A percentile compares a stretch with the other conserved stretches of the same genome.
phyloP scores from a whole-genome alignment of 768 basidiomycete genomes.

The Cyathus striatus region DNA sequence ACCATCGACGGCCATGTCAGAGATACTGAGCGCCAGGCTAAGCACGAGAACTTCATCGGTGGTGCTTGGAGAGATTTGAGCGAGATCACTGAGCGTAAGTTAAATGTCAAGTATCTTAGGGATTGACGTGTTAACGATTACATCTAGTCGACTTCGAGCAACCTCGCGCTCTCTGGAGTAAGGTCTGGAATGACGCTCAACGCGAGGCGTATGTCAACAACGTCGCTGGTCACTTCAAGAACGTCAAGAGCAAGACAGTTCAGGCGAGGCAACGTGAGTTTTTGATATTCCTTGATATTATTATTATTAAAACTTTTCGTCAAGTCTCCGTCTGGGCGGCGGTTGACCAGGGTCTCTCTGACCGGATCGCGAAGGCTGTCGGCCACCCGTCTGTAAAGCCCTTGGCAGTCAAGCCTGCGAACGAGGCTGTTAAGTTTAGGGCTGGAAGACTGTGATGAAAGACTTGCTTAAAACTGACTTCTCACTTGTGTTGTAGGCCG shows the following conservation, averaged over 20 bases:
- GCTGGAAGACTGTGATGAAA: no score
- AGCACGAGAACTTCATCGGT: conserved; percentile 76
- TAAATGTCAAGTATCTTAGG: conserved; percentile 29
- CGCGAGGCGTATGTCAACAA: conserved; percentile 63
- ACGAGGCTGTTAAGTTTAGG: conserved; percentile 52
- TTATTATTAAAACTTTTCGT: conserved; percentile 22
- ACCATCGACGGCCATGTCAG: conserved; percentile 36
- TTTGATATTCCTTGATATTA: background rate
- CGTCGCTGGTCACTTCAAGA: conserved; percentile 55
- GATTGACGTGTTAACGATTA: background rate
- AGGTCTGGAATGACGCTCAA: conserved; percentile 60
- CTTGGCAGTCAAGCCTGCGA: conserved; percentile 54
- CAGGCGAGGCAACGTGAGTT: conserved; percentile 61
- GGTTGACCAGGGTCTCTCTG: conserved; percentile 69
- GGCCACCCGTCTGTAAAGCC: conserved; percentile 55
- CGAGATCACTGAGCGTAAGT: conserved; percentile 77
- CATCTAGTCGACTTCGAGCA: conserved; percentile 78
- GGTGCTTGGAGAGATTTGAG: conserved; percentile 63
- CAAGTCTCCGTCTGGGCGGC: conserved; percentile 76
- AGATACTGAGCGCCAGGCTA: conserved; percentile 31
- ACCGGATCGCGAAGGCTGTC: conserved; percentile 75
- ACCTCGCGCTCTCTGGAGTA: conserved; percentile 63
- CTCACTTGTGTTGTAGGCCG: no score
- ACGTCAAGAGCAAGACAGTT: conserved; percentile 56
- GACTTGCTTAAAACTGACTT: no score